phyloP scores from a whole-genome alignment of 2,329 filamentous ascomycete genomes.

The Macrophomina phaseolina region DNA sequence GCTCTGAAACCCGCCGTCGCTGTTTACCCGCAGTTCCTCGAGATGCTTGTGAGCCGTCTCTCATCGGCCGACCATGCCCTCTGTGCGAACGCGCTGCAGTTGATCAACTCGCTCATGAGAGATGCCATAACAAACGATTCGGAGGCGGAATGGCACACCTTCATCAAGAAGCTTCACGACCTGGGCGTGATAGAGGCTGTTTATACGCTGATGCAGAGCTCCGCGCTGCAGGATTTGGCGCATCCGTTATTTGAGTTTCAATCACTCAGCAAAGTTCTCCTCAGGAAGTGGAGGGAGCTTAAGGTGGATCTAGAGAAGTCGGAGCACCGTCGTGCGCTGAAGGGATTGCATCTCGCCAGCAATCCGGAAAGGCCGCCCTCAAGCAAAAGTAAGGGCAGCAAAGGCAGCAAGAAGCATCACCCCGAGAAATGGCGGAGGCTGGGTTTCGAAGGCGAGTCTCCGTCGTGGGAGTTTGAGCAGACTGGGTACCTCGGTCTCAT shows the following conservation, averaged over 20 bases:
- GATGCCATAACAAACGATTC: constrained; percentile 82
- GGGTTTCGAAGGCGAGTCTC: constrained; percentile 90
- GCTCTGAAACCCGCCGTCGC: constrained; percentile 91
- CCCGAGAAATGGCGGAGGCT: constrained; percentile 92
- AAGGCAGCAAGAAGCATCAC: constrained; percentile 70
- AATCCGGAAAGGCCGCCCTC: constrained; percentile 64
- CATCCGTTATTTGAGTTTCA: constrained; percentile 94
- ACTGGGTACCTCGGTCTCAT: constrained; percentile 95
- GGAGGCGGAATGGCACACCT: constrained; percentile 89
- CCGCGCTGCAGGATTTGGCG: constrained; percentile 85
- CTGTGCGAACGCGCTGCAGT: constrained; percentile 91
- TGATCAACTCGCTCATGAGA: constrained; percentile 93
- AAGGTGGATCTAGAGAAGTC: constrained; percentile 82
- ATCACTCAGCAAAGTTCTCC: constrained; percentile 82
- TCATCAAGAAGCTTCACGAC: constrained; percentile 92
- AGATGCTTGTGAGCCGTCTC: constrained; percentile 88
- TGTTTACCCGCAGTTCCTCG: constrained; percentile 90
- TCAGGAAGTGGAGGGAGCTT: constrained; percentile 88
- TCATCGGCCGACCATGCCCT: constrained; percentile 94
- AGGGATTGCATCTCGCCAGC: constrained; percentile 83
- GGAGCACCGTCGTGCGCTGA: constrained; percentile 86
- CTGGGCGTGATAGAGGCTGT: constrained; percentile 91
- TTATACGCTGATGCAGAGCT: constrained; percentile 90
- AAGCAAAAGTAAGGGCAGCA: constrained; percentile 38
- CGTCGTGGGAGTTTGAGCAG: constrained; percentile 80